These are phyloP conservation scores for Fraxinus velutina DNA, from an alignment of 305 asterid genomes.

Conservation along the genomic window DNA sequence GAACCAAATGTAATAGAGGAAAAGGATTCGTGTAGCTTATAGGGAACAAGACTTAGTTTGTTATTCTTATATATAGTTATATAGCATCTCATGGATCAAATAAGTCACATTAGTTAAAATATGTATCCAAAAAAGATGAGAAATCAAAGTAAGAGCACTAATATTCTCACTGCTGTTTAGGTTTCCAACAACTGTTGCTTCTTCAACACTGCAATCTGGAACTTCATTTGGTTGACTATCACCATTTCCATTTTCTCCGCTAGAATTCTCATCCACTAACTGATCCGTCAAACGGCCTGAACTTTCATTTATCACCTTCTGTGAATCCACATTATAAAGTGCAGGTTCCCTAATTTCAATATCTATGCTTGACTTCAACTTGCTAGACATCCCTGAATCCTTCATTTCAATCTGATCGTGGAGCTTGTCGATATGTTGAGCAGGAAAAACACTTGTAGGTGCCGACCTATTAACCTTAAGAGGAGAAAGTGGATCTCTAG, in stretches of 20 bases:
- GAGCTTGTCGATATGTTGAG: constrained; percentile 27
- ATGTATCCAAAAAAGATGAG: constrained; percentile 6
- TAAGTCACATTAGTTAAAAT: neutral
- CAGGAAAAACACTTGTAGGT: constrained; percentile 25
- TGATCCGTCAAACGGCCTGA: constrained; percentile 29
- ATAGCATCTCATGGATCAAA: neutral
- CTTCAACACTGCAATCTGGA: constrained; percentile 28
- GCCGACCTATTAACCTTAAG: constrained; percentile 37
- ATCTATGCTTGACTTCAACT: constrained; percentile 36
- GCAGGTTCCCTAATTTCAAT: constrained; percentile 28
- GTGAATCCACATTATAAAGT: constrained; percentile 33
- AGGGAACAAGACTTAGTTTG: neutral
- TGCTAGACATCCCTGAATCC: constrained; percentile 33
- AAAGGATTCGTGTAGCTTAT: neutral
- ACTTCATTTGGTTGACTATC: constrained; percentile 35
- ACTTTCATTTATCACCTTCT: constrained; percentile 21
- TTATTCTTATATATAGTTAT: neutral
- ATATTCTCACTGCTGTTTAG: constrained; percentile 30
- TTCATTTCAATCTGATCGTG: constrained; percentile 32
- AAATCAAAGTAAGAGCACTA: neutral
- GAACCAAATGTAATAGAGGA: neutral
- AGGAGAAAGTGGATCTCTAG: constrained; percentile 61
- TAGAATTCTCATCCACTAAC: constrained; percentile 35
- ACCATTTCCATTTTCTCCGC: constrained; percentile 20
- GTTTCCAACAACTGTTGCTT: constrained; percentile 24